Conservation (phyloP, 345 rosid genomes). For the Hibiscus trionum region DNA sequence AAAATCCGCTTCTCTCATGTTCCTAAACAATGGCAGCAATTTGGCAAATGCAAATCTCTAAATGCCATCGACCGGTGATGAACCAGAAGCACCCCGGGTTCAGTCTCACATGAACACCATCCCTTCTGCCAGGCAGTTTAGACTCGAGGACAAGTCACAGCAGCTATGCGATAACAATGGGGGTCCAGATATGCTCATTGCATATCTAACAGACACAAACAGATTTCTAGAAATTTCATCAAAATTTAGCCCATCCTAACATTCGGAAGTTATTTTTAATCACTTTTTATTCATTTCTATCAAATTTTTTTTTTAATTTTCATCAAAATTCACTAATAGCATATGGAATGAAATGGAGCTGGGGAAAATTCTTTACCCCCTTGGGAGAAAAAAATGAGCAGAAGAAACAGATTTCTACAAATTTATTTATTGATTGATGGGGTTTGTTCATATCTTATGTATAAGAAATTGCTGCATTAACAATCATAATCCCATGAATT, state of each 20-base stretch:
- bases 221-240: no score
- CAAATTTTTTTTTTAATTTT: no score
- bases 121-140: neutral
- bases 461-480: no score
- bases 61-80: neutral
- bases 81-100: neutral
- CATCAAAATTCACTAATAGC: no score
- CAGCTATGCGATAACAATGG: neutral
- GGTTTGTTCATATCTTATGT: no score
- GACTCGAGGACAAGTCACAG: neutral
- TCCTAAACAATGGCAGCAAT: neutral
- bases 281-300: no score
- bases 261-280: no score
- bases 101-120: neutral
- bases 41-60: neutral
- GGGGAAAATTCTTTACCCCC: no score
- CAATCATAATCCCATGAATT: no score
- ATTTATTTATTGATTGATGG: no score
- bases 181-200: neutral
- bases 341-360: no score
- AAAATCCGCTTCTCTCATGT: neutral
- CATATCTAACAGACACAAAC: neutral
- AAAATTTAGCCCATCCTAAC: no score
- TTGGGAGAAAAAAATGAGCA: neutral
- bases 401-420: neutral